These are phyloP conservation scores for Globisporangium echinulatum DNA, from an alignment of 352 stramenopile species.

Conservation along the genomic window DNA sequence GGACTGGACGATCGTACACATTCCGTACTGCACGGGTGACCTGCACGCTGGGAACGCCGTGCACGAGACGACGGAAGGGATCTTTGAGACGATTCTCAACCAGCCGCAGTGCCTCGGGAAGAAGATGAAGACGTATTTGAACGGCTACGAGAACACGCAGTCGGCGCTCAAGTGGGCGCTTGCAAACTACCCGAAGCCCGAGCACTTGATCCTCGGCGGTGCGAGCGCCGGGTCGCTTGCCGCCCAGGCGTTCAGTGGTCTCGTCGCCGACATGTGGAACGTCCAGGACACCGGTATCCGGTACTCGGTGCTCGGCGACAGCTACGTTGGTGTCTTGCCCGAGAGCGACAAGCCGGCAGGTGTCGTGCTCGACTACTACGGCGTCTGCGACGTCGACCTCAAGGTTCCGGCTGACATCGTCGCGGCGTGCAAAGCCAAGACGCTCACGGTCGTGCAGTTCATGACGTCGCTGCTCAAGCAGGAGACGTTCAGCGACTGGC, in stretches of 20 bases:
- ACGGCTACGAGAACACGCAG: slow-evolving; percentile 30
- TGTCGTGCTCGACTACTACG: slow-evolving; percentile 27
- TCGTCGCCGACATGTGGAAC: slow-evolving; percentile 33
- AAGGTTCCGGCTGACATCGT: slow-evolving; percentile 12
- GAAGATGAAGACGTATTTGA: slow-evolving; percentile 23
- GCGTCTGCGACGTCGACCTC: slow-evolving; percentile 23
- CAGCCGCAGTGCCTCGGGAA: slow-evolving; percentile 18
- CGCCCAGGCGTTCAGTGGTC: slow-evolving; percentile 23
- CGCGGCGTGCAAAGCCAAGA: slow-evolving; percentile 19
- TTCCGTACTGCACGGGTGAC: slow-evolving; percentile 47
- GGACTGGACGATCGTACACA: slow-evolving; percentile 45
- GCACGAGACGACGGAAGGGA: background rate
- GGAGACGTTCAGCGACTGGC: slow-evolving; percentile 35
- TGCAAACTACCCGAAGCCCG: slow-evolving; percentile 31
- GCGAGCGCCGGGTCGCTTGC: slow-evolving; percentile 30
- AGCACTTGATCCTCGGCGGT: slow-evolving; percentile 26
- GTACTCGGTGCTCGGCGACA: slow-evolving; percentile 33
- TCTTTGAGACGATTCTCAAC: slow-evolving; percentile 14
- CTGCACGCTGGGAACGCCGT: slow-evolving; percentile 29
- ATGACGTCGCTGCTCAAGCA: slow-evolving; percentile 30
- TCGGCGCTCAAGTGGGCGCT: slow-evolving; percentile 29
- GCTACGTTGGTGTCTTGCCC: slow-evolving; percentile 36
- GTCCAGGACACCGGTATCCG: slow-evolving; percentile 25
- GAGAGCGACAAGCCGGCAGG: slow-evolving; percentile 15
- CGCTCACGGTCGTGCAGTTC: slow-evolving; percentile 28